A percentile compares a stretch with the other conserved stretches of the same genome.
Evolutionary conservation across 345 rosid genomes (phyloP).

Genomic region (Boechera divaricarpa): DNA sequence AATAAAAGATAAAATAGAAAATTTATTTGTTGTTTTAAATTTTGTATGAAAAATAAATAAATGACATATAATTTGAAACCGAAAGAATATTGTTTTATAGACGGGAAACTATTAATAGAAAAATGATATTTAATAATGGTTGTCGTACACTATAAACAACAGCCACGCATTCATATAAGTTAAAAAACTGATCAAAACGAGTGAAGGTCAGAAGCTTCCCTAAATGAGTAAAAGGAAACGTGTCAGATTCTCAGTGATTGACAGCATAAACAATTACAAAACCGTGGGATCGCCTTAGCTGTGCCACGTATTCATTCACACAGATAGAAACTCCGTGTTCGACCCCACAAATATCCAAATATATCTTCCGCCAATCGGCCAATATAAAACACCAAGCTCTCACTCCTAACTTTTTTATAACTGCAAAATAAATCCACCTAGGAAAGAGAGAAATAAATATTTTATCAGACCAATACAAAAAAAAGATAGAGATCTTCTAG

Average conservation of each 20-base stretch:
- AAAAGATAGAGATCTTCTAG: background rate
- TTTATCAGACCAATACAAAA: conserved; percentile 4
- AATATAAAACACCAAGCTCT: background rate
- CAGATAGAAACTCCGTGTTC: background rate
- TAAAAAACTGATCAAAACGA: background rate
- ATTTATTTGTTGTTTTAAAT: no score
- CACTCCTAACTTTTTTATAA: background rate
- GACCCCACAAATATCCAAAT: background rate
- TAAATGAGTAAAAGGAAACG: background rate
- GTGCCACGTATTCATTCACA: background rate
- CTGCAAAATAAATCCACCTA: background rate
- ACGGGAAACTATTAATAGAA: background rate
- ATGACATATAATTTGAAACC: no score
- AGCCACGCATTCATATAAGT: background rate
- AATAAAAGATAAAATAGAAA: no score
- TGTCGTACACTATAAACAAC: background rate
- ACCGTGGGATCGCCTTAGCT: background rate
- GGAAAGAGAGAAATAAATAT: conserved; percentile 3
- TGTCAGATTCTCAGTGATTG: background rate
- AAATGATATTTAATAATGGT: background rate
- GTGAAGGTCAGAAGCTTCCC: background rate
- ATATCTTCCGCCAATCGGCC: background rate
- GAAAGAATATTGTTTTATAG: background rate
- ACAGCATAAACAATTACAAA: background rate
- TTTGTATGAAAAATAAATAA: no score